These are phyloP conservation scores for Talinum fruticosum DNA, from an alignment of 148 eudicot species.

Conservation along the genomic window DNA sequence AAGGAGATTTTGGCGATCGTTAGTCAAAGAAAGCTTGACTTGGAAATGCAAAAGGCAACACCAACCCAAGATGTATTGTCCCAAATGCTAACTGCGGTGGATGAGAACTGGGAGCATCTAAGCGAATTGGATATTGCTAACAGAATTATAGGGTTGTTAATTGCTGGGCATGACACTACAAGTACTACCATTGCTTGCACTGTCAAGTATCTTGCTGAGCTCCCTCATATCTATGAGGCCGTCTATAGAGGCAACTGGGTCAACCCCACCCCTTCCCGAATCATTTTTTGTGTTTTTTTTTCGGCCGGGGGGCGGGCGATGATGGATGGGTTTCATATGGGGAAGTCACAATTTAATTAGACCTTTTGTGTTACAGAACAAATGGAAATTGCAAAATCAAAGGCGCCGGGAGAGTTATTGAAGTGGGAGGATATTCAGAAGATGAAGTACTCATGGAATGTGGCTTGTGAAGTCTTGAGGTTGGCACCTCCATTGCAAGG, in stretches of 20 bases:
- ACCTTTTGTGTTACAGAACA: conserved; percentile 28
- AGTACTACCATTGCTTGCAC: conserved; percentile 34
- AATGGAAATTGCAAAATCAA: conserved; percentile 33
- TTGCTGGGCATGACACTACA: conserved; percentile 46
- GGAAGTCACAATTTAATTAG: no score
- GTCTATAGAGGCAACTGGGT: conserved; percentile 32
- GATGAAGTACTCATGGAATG: conserved; percentile 45
- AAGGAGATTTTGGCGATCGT: conserved; percentile 27
- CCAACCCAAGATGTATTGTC: conserved; percentile 30
- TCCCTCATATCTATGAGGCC: conserved; percentile 29
- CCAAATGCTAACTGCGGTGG: conserved; percentile 22
- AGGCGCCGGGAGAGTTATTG: conserved; percentile 24
- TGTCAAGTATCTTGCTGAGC: conserved; percentile 37
- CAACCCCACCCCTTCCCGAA: background rate
- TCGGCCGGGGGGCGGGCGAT: no score
- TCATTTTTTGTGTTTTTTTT: no score
- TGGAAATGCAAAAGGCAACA: conserved; percentile 20
- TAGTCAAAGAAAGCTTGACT: conserved; percentile 31
- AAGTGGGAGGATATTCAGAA: conserved; percentile 34
- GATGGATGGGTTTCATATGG: no score
- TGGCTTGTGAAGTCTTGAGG: conserved; percentile 38
- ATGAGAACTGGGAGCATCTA: conserved; percentile 28
- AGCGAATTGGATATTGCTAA: conserved; percentile 35
- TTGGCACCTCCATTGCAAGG: conserved; percentile 41
- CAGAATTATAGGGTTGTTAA: conserved; percentile 33